Evolutionary conservation across 2,329 filamentous ascomycete genomes (phyloP), one percentile per base, ranked within the genome.

Genomic region (Ascochyta pisi): DNA sequence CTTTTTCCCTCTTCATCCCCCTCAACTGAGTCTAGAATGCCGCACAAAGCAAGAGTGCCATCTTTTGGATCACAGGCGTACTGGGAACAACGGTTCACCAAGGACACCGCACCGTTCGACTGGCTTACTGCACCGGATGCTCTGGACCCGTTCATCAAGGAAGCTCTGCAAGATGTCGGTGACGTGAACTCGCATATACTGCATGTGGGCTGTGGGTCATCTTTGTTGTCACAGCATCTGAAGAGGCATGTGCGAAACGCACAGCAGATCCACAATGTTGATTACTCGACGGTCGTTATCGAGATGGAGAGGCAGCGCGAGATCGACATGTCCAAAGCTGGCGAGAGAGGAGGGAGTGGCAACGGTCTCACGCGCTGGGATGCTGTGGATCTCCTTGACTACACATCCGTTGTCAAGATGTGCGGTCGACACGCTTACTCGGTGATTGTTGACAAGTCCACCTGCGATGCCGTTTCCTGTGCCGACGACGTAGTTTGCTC

Each of bases 171-270:
- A 4, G 31, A 41, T 10, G 37, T 48, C 10, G 38, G 34, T 1
- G 60, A 64, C 1, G n/a, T 46, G 9, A 39, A 59, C 3, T 70
- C 71, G 2, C 44, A 66, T 13, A 54, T 78, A 16, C 56, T 77
- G 12, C 75, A 78, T 41, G 72, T 77, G 51, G 75, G 76, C 34
- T 76, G 75, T 49, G 76, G 76, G 8, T 77, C 74, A 3, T 77
- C 75, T 6, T 44, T 69, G 10, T 58, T 77, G 0, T 77, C 75
- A 1, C 73, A 67, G 23, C 73, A 76, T 46, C 62, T 78, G 13
- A 68, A 70, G n/a, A 61, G 57, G 3, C 64, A 73, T 34, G 73
- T 76, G 4, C 38, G 64, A 1, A 35, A 63, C 13, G 67, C 76
- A 2, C 35, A 38, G 10, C 73, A 74, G 24, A 66, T 78, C 7